phyloP scores from a whole-genome alignment of 2,329 filamentous ascomycete genomes.

The Myotisia sp. region DNA sequence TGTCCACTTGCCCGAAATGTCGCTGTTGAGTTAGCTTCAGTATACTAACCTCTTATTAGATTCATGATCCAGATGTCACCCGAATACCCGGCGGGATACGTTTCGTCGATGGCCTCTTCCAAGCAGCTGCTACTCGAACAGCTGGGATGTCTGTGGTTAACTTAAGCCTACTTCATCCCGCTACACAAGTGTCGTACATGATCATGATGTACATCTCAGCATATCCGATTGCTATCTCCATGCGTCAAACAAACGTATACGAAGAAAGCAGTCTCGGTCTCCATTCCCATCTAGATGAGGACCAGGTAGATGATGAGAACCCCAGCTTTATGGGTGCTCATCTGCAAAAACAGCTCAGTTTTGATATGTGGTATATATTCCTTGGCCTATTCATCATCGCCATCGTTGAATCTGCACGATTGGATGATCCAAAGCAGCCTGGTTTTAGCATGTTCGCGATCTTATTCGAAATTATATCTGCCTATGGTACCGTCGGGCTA shows the following conservation, averaged over 20 bases:
- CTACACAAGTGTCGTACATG: conserved; percentile 83
- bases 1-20: conserved; percentile 15
- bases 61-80: conserved; percentile 57
- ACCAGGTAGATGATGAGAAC: conserved; percentile 43
- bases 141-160: conserved; percentile 79
- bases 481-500: conserved; percentile 87
- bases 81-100: conserved; percentile 56
- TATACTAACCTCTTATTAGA: conserved; percentile 32
- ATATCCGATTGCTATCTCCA: conserved; percentile 89
- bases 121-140: conserved; percentile 76
- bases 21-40: conserved; percentile 10
- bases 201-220: conserved; percentile 99
- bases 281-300: conserved; percentile 59
- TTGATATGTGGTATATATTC: conserved; percentile 96
- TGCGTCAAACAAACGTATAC: conserved; percentile 90
- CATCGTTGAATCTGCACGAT: conserved; percentile 64
- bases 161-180: conserved; percentile 65
- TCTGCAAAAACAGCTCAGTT: conserved; percentile 82
- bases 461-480: conserved; percentile 76
- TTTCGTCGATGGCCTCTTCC: conserved; percentile 76
- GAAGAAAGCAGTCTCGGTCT: conserved; percentile 58
- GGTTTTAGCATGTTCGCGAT: conserved; percentile 52
- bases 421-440: conserved; percentile 47
- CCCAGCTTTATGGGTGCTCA: conserved; percentile 82
- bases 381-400: conserved; percentile 83